A percentile compares a stretch with the other conserved stretches of the same genome.
Conservation (phyloP, 768 basidiomycete species). For the Cantharellus anzutake region DNA sequence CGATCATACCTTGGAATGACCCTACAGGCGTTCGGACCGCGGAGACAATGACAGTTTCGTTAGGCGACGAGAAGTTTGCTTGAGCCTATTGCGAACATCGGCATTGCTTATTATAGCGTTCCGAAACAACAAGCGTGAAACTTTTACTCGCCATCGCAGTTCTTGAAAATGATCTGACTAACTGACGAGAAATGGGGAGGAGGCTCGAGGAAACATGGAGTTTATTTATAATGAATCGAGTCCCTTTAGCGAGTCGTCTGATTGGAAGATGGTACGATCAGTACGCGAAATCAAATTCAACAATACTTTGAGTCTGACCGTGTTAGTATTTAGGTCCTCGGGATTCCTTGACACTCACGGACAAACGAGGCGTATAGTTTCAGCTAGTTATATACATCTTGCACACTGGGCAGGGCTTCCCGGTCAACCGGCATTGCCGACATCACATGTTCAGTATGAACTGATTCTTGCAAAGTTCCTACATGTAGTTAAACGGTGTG, state of each 20-base stretch:
- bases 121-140: background rate
- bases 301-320: too few species aligned
- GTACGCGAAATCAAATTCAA: background rate
- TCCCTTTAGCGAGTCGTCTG: background rate
- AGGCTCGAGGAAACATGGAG: conserved; percentile 3
- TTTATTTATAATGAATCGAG: background rate
- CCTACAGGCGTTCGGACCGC: conserved; percentile 90
- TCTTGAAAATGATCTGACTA: conserved; percentile 1
- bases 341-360: too few species aligned
- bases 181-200: conserved; percentile 2
- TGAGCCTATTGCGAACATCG: conserved; percentile 4
- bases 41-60: conserved; percentile 85
- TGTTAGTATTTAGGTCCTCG: too few species aligned
- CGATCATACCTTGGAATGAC: conserved; percentile 45
- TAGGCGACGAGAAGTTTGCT: conserved; percentile 23
- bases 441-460: too few species aligned
- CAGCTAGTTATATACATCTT: too few species aligned
- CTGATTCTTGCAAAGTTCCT: too few species aligned
- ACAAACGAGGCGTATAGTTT: too few species aligned
- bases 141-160: conserved; percentile 10
- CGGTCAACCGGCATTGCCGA: too few species aligned
- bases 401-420: too few species aligned
- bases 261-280: background rate
- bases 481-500: too few species aligned
- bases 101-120: background rate